These are phyloP conservation scores for Cytidiella melzeri DNA, from an alignment of 768 basidiomycete species.

Conservation along the genomic window DNA sequence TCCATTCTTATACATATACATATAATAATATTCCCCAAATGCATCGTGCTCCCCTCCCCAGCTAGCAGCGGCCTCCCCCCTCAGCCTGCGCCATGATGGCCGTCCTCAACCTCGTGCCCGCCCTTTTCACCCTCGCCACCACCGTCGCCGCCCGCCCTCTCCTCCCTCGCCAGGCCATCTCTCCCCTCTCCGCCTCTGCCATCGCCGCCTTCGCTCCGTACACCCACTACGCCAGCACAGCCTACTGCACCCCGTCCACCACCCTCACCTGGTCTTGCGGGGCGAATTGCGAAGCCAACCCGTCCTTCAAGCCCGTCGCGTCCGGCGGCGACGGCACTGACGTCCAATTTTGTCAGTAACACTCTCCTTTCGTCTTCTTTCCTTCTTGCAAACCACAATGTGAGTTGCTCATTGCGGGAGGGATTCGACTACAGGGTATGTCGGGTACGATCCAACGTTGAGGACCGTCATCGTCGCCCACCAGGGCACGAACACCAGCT, in stretches of 20 bases:
- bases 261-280: constrained; percentile 27
- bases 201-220: constrained; percentile 24
- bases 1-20: no score
- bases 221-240: constrained; percentile 26
- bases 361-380: background rate
- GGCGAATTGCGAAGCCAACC: constrained; percentile 39
- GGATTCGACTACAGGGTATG: constrained; percentile 35
- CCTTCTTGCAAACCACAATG: background rate
- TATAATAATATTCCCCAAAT: no score
- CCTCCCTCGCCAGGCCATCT: constrained; percentile 15
- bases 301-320: constrained; percentile 40
- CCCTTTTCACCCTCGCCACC: constrained; percentile 3
- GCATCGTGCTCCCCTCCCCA: no score
- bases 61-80: background rate
- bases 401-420: background rate
- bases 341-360: constrained; percentile 25
- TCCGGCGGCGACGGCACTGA: constrained; percentile 40
- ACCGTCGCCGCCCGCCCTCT: constrained; percentile 10
- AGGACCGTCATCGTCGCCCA: constrained; percentile 31
- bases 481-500: constrained; percentile 28
- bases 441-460: constrained; percentile 42
- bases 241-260: constrained; percentile 23
- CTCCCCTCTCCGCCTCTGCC: constrained; percentile 18
- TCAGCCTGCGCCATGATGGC: constrained; percentile 1
- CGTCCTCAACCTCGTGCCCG: background rate